A percentile compares a stretch with the other conserved stretches of the same genome.
phyloP scores from a whole-genome alignment of 1,284 basidiomycete species.

The Pholiota adiposa region DNA sequence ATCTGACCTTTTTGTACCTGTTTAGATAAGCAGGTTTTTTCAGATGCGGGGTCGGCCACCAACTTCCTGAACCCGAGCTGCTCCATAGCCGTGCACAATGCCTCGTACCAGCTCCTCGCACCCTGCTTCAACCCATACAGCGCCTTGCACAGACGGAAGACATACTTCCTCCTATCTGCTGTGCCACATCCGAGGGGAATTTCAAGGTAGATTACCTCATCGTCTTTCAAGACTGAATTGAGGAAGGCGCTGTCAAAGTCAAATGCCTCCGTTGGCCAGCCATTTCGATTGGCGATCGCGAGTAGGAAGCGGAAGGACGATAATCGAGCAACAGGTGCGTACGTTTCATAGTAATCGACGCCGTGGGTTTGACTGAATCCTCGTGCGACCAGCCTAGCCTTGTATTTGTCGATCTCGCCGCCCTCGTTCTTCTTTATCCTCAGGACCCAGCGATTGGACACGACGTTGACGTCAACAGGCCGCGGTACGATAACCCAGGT shows the following conservation, averaged over 20 bases:
- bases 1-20: too few relatives aligned
- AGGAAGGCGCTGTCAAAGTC: conserved; percentile 22
- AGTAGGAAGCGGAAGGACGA: conserved; percentile 12
- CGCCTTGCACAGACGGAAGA: conserved; percentile 14
- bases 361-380: conserved; percentile 19
- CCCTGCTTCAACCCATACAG: conserved; percentile 24
- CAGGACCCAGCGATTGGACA: conserved; percentile 5
- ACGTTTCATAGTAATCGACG: conserved; percentile 9
- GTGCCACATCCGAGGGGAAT: conserved; percentile 1
- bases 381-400: conserved; percentile 16
- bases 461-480: conserved; percentile 10
- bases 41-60: too few relatives aligned
- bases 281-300: conserved; percentile 18
- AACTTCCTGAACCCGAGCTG: conserved; percentile 13
- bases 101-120: conserved; percentile 20
- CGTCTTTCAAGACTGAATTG: conserved; percentile 15
- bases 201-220: conserved; percentile 18
- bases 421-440: not conserved
- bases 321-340: not conserved
- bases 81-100: conserved; percentile 11
- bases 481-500: conserved; percentile 15
- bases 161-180: not conserved
- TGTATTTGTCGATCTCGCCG: conserved; percentile 1
- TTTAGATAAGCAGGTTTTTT: too few relatives aligned
- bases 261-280: conserved; percentile 19